These are phyloP conservation scores for Penicillium sp. DNA, from an alignment of 2,329 filamentous ascomycete genomes.

Conservation along the genomic window DNA sequence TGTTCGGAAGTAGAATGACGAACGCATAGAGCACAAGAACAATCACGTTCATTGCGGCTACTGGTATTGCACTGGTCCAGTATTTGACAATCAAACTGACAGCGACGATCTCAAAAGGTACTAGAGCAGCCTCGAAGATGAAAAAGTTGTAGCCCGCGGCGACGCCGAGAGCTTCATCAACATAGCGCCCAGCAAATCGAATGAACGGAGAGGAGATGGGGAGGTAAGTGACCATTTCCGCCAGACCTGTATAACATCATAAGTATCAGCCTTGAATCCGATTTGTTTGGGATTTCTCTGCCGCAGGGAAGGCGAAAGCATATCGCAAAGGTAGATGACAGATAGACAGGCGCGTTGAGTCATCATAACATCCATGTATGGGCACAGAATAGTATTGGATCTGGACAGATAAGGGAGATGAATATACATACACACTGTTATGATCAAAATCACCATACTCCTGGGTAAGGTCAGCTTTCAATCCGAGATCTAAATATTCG, in stretches of 20 bases:
- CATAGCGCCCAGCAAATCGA: constrained; percentile 47
- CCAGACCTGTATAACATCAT: constrained; percentile 36
- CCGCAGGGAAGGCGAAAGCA: not conserved
- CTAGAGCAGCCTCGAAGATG: constrained; percentile 50
- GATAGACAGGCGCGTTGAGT: too few species aligned
- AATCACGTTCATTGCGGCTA: constrained; percentile 47
- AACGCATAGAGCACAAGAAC: constrained; percentile 47
- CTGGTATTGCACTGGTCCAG: constrained; percentile 49
- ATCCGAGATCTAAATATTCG: constrained; percentile 11
- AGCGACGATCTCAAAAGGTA: constrained; percentile 54
- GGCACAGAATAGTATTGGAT: too few species aligned
- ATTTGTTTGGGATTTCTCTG: not conserved
- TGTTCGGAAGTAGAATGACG: constrained; percentile 8
- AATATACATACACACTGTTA: constrained; percentile 44
- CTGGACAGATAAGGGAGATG: not conserved
- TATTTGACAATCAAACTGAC: constrained; percentile 51
- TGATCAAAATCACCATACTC: constrained; percentile 45
- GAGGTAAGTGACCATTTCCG: constrained; percentile 52
- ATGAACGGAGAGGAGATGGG: constrained; percentile 49
- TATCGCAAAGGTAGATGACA: not conserved
- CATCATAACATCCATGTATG: too few species aligned
- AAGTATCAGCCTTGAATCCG: constrained; percentile 9
- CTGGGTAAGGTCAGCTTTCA: constrained; percentile 28
- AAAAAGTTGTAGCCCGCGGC: constrained; percentile 53
- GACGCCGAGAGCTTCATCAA: constrained; percentile 50